phyloP scores from a whole-genome alignment of 2,329 filamentous ascomycete species.

The Teratosphaeria gauchensis region DNA sequence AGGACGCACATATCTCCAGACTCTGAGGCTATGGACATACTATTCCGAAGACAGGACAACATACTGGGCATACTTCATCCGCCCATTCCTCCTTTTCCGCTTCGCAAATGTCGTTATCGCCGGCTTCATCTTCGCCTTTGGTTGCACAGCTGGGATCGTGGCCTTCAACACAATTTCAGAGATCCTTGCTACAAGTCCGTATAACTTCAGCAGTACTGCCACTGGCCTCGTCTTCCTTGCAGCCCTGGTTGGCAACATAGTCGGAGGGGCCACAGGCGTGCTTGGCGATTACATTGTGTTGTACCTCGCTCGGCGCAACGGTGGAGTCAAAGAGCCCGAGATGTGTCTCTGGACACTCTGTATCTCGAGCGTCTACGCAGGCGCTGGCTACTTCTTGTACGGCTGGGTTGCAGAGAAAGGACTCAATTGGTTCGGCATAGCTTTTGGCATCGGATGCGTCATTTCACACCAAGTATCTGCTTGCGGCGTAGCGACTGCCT shows the following conservation, averaged over 20 bases:
- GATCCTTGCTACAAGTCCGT: conserved; percentile 28
- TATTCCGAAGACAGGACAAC: background rate
- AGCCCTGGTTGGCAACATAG: conserved; percentile 27
- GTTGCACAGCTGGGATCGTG: background rate
- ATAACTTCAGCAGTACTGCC: conserved; percentile 29
- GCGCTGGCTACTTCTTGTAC: background rate
- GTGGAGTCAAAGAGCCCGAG: conserved; percentile 33
- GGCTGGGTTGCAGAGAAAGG: background rate
- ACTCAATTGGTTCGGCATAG: background rate
- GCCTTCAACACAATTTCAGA: background rate
- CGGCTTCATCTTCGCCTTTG: background rate
- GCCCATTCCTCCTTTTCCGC: background rate
- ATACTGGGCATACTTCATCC: background rate
- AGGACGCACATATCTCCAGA: background rate
- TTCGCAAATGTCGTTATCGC: background rate
- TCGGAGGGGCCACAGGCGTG: conserved; percentile 26
- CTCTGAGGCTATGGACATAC: background rate
- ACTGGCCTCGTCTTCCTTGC: conserved; percentile 31
- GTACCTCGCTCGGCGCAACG: conserved; percentile 27
- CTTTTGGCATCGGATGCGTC: background rate
- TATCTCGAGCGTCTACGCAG: background rate
- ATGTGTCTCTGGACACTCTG: conserved; percentile 31
- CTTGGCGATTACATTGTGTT: conserved; percentile 28
- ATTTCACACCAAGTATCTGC: background rate
- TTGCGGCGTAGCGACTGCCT: background rate